Base-by-base conservation (phyloP, 352 stramenopile genomes). In the Saprolegnia diclina region DNA sequence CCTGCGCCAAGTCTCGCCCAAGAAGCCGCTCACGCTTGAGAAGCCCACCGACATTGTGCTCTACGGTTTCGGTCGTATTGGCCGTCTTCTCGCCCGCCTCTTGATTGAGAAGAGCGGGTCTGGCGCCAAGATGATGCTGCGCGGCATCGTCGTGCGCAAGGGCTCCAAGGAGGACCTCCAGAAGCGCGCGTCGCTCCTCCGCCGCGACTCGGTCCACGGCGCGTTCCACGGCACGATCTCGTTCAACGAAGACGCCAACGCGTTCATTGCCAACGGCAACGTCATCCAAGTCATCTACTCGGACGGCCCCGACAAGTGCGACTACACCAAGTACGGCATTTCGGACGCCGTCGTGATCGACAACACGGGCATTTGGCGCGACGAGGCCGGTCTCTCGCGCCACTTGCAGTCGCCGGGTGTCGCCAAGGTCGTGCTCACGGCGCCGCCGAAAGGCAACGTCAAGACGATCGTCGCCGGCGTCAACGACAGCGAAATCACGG, bases 61-160 rank as follows among this genome's bases (percentile, higher is more conserved):
- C 29, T 94, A 96, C 61, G 88, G 88, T 19, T 95, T 95, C 56
- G 88, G 87, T n/a, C 87, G 88, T 40, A 96, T 96, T 42, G 88
- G 88, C 35, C 83, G 88, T 16, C 74, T 96, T 26, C 65, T 92
- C 48, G 84, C 82, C 64, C 76, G 82, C 16, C 66, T 94, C 54
- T 76, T 95, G 19, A 93, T 96, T 56, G 83, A 92, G 65, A 92
- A 94, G 75, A 91, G 85, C 74, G 88, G 83, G 1, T 79, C 85
- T 0, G 87, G 87, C 35, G 85, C 89, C 22, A 92, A 93, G 76
- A 80, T 95, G 69, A 91, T 92, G 81, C 79, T 96, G 48, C 88
- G 87, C 56, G 89, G 83, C 45, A 94, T 96, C 54, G 89, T 96
- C 56, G 85, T 94, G 59, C 86, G 89, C 56, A 89, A 90, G 61